These are phyloP conservation scores for Rhinocladiella similis DNA, from an alignment of 2,329 filamentous ascomycete species.

Conservation along the genomic window DNA sequence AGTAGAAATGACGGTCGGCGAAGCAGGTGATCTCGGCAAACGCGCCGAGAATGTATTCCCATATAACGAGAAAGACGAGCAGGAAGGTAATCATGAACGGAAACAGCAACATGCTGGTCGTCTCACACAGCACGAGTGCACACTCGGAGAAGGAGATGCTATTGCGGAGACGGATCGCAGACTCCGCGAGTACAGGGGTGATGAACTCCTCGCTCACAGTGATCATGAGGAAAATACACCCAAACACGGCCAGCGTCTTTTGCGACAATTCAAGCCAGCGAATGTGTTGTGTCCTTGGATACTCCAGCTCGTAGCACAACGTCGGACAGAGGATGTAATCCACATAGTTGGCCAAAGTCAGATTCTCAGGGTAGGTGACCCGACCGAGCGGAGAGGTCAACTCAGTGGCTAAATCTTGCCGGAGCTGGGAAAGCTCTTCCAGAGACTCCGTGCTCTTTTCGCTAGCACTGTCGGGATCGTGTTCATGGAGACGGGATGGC, in stretches of 20 bases:
- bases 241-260: slow-evolving; percentile 87
- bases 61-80: slow-evolving; percentile 95
- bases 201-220: slow-evolving; percentile 94
- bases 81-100: slow-evolving; percentile 97
- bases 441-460: slow-evolving; percentile 38
- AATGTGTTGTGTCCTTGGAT: slow-evolving; percentile 74
- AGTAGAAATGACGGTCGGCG: slow-evolving; percentile 91
- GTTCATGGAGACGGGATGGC: slow-evolving; percentile 32
- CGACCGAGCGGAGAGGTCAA: slow-evolving; percentile 87
- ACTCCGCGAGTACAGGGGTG: slow-evolving; percentile 79
- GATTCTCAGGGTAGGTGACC: slow-evolving; percentile 85
- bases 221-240: slow-evolving; percentile 92
- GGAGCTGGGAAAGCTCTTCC: slow-evolving; percentile 64
- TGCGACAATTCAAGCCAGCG: slow-evolving; percentile 79
- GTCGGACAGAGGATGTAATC: slow-evolving; percentile 93
- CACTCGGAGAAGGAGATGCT: slow-evolving; percentile 60
- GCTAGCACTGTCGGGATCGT: slow-evolving; percentile 33
- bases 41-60: slow-evolving; percentile 92
- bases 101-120: slow-evolving; percentile 86
- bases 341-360: slow-evolving; percentile 76
- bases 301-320: slow-evolving; percentile 95
- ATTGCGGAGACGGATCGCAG: slow-evolving; percentile 55
- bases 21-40: slow-evolving; percentile 94
- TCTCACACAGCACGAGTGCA: slow-evolving; percentile 80
- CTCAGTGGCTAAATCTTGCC: slow-evolving; percentile 85